A percentile compares a stretch with the other conserved stretches of the same genome.
Conservation (phyloP, 164 flowering plant species). For the Annona squamosa region DNA sequence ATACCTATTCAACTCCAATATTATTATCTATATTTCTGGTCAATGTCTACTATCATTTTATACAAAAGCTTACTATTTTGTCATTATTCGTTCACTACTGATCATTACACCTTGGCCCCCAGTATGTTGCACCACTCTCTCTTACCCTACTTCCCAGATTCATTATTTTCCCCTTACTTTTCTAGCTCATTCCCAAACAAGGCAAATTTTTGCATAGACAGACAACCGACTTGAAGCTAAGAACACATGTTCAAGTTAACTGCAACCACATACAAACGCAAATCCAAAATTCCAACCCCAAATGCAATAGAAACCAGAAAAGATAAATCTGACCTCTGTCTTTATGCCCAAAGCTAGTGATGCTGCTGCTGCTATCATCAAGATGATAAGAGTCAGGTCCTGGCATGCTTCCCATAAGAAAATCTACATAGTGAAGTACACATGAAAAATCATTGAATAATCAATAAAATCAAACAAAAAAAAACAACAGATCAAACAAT, state of each 20-base stretch:
- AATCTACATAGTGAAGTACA: conserved; percentile 27
- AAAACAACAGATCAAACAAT: neutral
- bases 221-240: too few species aligned
- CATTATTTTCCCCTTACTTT: neutral
- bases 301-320: neutral
- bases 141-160: too few species aligned
- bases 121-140: too few species aligned
- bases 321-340: conserved; percentile 56
- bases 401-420: conserved; percentile 98
- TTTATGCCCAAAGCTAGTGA: conserved; percentile 88
- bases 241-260: too few species aligned
- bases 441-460: neutral
- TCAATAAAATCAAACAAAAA: neutral
- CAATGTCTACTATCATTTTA: too few species aligned
- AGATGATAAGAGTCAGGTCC: conserved; percentile 81
- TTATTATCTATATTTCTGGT: too few species aligned
- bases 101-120: too few species aligned
- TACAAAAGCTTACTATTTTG: too few species aligned
- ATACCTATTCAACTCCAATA: too few species aligned
- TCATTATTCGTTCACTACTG: too few species aligned
- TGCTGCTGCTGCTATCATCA: conserved; percentile 91
- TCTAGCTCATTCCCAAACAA: neutral
- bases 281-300: neutral
- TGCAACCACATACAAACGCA: too few species aligned
- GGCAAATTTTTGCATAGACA: neutral